A percentile compares a stretch with the other conserved stretches of the same genome.
Evolutionary conservation across 1,284 basidiomycete species (phyloP).

Genomic region (Peniophora sp.): DNA sequence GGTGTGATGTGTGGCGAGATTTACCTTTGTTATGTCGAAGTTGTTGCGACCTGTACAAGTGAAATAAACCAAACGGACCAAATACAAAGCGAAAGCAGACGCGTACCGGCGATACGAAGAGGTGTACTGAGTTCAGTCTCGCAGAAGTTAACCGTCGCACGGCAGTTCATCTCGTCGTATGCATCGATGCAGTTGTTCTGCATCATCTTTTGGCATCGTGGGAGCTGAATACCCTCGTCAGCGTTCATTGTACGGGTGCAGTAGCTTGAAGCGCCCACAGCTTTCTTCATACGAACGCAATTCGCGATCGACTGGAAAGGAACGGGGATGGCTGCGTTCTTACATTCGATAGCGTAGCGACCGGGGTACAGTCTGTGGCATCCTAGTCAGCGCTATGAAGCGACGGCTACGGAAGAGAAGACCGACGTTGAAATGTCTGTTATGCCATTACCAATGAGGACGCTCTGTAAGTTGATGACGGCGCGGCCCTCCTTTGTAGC

Average conservation of each 20-base stretch:
- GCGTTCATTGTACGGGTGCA: background rate
- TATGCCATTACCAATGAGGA: conserved; percentile 58
- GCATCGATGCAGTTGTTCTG: conserved; percentile 39
- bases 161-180: conserved; percentile 56
- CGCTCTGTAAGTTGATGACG: conserved; percentile 61
- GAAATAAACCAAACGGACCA: background rate
- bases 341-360: conserved; percentile 59
- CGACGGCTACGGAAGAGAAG: background rate
- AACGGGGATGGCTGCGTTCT: conserved; percentile 40
- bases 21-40: conserved; percentile 68
- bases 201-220: conserved; percentile 45
- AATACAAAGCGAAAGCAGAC: background rate
- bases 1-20: conserved; percentile 2
- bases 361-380: conserved; percentile 44
- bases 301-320: conserved; percentile 50
- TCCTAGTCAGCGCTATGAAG: background rate
- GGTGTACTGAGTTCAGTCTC: conserved; percentile 42
- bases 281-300: conserved; percentile 55
- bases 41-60: conserved; percentile 41
- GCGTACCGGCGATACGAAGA: conserved; percentile 45
- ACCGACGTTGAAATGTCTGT: conserved; percentile 53
- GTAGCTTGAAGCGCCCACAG: conserved; percentile 25
- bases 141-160: conserved; percentile 58
- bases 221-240: conserved; percentile 29
- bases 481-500: conserved; percentile 46